Evolutionary conservation across 2,329 filamentous ascomycete genomes (phyloP).

Genomic region (Metarhizium robertsii): DNA sequence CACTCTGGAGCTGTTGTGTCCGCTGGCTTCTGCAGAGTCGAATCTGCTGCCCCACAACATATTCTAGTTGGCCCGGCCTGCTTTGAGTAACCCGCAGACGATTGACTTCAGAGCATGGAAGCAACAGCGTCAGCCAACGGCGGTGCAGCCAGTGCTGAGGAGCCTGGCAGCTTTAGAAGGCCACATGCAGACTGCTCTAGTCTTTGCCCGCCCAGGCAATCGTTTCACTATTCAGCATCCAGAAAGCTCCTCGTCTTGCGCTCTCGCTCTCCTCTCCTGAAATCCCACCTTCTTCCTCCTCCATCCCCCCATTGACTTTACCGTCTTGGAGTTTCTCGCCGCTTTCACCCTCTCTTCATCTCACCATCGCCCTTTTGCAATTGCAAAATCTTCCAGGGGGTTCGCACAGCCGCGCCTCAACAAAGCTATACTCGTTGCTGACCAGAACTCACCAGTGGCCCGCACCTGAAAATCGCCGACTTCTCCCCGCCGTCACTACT

Average conservation of each 20-base stretch:
- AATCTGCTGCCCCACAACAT: neutral
- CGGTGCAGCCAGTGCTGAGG: no score
- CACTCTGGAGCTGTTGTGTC: neutral
- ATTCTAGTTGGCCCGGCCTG: neutral
- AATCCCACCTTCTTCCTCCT: neutral
- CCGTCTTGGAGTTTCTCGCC: neutral
- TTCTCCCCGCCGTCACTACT: conserved; percentile 6
- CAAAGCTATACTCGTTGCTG: conserved; percentile 3
- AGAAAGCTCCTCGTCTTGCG: neutral
- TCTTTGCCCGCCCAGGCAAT: no score
- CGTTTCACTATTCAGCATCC: neutral
- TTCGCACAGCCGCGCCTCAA: conserved; percentile 3
- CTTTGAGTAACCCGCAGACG: no score
- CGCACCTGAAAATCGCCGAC: conserved; percentile 7
- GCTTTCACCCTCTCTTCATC: neutral
- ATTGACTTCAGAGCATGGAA: no score
- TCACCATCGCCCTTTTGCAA: neutral
- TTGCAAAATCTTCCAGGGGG: neutral
- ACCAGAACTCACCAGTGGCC: conserved; percentile 4
- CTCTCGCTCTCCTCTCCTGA: neutral
- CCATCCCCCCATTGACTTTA: neutral
- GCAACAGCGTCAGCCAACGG: no score
- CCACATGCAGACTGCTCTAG: no score
- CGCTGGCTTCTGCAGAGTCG: neutral
- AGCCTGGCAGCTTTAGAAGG: no score